Conservation (phyloP, 352 stramenopile species). For the Phytophthora pisi region DNA sequence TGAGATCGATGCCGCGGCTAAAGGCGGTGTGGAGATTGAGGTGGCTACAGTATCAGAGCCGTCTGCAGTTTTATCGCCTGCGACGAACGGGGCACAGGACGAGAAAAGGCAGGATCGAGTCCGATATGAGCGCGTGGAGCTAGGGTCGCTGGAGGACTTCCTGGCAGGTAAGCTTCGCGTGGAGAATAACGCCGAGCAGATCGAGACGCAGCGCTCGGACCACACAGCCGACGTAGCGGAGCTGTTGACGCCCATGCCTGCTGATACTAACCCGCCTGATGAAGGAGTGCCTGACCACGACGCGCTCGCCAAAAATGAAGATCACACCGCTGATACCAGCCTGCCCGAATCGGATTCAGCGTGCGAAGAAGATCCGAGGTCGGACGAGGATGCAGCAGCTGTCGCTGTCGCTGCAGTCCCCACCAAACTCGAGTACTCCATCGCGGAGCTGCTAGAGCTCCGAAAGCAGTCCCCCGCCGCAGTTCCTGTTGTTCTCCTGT, state of each 20-base stretch:
- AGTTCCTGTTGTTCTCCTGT: constrained; percentile 25
- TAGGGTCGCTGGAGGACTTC: constrained; percentile 39
- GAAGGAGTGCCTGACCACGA: constrained; percentile 4
- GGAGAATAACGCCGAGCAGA: constrained; percentile 2
- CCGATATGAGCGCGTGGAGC: constrained; percentile 34
- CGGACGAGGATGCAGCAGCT: constrained; percentile 8
- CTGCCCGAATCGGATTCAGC: constrained; percentile 5
- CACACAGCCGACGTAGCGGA: neutral
- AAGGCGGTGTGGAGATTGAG: neutral
- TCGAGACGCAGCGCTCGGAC: constrained; percentile 6
- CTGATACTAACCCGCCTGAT: neutral
- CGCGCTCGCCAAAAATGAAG: neutral
- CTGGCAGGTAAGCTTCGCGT: constrained; percentile 19
- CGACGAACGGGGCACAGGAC: neutral
- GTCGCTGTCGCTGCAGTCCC: constrained; percentile 1
- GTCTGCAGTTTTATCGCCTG: neutral
- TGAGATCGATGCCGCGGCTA: constrained; percentile 4
- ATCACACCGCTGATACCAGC: neutral
- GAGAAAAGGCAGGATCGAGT: constrained; percentile 9
- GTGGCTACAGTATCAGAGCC: neutral
- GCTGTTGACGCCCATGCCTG: neutral
- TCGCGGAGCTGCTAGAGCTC: constrained; percentile 30
- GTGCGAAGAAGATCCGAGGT: constrained; percentile 5
- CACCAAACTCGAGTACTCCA: constrained; percentile 28
- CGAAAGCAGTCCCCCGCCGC: constrained; percentile 25